Conservation (phyloP, 108 stramenopile species). For the Nannochloropsis oceanica region DNA sequence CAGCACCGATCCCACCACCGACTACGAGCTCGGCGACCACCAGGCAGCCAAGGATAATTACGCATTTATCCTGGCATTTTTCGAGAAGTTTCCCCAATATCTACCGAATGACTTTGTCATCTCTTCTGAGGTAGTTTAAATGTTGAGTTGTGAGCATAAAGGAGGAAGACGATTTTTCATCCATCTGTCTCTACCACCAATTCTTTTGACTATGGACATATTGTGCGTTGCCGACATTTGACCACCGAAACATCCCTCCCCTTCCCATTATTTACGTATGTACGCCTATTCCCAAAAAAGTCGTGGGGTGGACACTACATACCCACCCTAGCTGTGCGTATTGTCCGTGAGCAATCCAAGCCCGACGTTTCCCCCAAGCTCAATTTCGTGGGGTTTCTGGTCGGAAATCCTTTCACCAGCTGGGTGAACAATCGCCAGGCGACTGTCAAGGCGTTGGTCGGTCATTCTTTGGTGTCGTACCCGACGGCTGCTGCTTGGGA, state of each 20-base stretch:
- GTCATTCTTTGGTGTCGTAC: slow-evolving; percentile 38
- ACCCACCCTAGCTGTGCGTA: slow-evolving; percentile 10
- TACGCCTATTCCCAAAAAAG: neutral
- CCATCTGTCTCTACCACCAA: neutral
- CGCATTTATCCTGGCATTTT: slow-evolving; percentile 7
- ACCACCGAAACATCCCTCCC: neutral
- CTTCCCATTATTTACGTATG: neutral
- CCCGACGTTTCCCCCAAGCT: neutral
- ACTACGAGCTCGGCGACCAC: neutral
- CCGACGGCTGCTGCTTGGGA: slow-evolving; percentile 18
- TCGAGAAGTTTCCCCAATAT: slow-evolving; percentile 2
- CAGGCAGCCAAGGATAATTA: slow-evolving; percentile 19
- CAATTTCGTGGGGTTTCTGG: slow-evolving; percentile 18
- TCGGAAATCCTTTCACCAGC: slow-evolving; percentile 17
- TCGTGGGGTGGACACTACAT: slow-evolving; percentile 29
- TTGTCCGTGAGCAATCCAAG: neutral
- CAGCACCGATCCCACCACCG: neutral
- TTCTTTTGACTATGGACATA: neutral
- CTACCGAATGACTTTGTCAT: slow-evolving; percentile 1
- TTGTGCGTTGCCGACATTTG: neutral
- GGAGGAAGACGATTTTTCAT: neutral
- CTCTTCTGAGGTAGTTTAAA: neutral
- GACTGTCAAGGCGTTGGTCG: slow-evolving; percentile 3
- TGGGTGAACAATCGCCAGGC: slow-evolving; percentile 10
- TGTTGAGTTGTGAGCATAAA: neutral